Percentiles rank a stretch among this genome's conserved stretches.
These are phyloP conservation scores for Chalciporus pseudorubinellus DNA, from an alignment of 768 basidiomycete genomes.

Conservation along the genomic window DNA sequence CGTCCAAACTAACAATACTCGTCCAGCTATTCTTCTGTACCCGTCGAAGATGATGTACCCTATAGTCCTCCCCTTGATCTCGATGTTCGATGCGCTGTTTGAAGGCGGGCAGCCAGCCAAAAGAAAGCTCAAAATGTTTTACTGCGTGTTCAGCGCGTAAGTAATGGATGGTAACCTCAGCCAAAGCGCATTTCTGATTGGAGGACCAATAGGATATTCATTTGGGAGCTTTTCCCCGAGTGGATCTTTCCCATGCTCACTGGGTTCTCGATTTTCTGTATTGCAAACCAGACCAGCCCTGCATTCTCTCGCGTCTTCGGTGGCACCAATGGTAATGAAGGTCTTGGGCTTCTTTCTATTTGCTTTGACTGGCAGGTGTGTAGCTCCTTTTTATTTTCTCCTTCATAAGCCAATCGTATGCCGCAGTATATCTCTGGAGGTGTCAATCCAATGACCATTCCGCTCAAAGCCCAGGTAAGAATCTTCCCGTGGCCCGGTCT, in stretches of 20 bases:
- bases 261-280: constrained; percentile 61
- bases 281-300: constrained; percentile 42
- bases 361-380: constrained; percentile 55
- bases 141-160: constrained; percentile 25
- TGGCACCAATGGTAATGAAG: constrained; percentile 65
- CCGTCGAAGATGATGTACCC: constrained; percentile 45
- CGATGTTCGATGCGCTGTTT: constrained; percentile 38
- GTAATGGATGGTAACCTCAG: constrained; percentile 27
- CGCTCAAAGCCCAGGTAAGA: constrained; percentile 48
- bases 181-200: neutral
- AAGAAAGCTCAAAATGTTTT: constrained; percentile 39
- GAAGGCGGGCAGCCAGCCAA: constrained; percentile 36
- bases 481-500: neutral
- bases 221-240: constrained; percentile 25
- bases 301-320: constrained; percentile 52
- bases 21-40: constrained; percentile 36
- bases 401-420: neutral
- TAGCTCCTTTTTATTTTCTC: constrained; percentile 21
- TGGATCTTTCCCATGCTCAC: constrained; percentile 57
- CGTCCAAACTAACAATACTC: neutral
- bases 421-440: constrained; percentile 27
- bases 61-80: constrained; percentile 24
- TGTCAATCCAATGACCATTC: constrained; percentile 52
- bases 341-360: constrained; percentile 56
- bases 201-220: constrained; percentile 33